Conservation (phyloP, 306 rosid species). For the Trifolium fragiferum region DNA sequence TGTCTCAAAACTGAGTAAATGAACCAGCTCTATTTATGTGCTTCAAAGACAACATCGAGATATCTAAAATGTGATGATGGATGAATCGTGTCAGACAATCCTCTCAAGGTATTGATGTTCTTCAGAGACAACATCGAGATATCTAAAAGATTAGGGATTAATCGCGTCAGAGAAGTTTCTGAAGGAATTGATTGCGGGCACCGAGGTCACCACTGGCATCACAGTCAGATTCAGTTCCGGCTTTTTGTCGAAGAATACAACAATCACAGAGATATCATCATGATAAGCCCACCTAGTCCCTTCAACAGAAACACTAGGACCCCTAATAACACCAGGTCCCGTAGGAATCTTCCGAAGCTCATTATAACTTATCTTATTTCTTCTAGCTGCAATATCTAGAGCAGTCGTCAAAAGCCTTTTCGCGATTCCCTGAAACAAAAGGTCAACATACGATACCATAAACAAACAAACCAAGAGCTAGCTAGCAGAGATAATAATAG, state of each 20-base stretch:
- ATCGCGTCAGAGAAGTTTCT: not conserved
- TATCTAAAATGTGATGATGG: not conserved
- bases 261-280: not conserved
- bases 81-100: not conserved
- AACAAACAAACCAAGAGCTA: not conserved
- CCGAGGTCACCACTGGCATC: not conserved
- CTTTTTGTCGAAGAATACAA: not conserved
- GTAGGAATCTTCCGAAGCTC: not conserved
- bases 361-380: not conserved
- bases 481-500: not conserved
- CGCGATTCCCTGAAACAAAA: constrained; percentile 5
- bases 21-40: too few species aligned
- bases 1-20: too few species aligned
- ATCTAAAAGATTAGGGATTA: not conserved
- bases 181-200: not conserved
- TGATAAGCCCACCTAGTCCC: not conserved
- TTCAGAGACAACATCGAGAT: not conserved
- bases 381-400: not conserved
- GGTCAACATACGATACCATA: not conserved
- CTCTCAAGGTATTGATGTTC: too few species aligned
- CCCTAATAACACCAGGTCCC: not conserved
- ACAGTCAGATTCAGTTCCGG: not conserved
- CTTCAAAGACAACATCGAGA: not conserved
- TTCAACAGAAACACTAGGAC: constrained; percentile 1
- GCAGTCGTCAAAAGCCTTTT: not conserved